Base-by-base conservation (phyloP, 75 land plant species). In the Cryptomeria japonica region DNA sequence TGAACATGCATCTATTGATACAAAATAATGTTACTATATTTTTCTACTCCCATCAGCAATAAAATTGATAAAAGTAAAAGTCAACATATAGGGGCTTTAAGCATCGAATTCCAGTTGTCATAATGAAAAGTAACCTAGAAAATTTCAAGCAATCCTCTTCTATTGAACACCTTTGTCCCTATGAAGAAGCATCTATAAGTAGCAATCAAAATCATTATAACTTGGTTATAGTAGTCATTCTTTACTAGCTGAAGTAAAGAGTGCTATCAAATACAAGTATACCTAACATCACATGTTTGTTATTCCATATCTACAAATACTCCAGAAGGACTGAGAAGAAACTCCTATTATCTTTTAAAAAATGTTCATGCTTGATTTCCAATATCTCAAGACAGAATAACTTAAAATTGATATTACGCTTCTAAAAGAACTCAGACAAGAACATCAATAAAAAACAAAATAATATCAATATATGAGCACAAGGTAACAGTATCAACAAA, bases 401-500 rank as follows among this genome's bases (percentile, higher is more conserved):
- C 31, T 10, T 46, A 14, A 73, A 28, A 82, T n/a, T 46, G 31
- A 82, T 82, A 28, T 28, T 82, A n/a, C 34, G 46, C 42, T 82
- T 82, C 51, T 32, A 28, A 28, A 46, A 28, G 31, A 44, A 28
- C 46, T n/a, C 46, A 42, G 46, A 41, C n/a, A 82, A 46, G n/a
- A 82, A 82, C 32, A 28, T 46, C 31, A 46, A 82, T 44, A 1
- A 8, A 82, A 82, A 42, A 25, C 31, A 80, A 80, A 19, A 25
- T 28, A 42, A 44, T 11, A 42, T 46, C 84, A 82, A 82, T n/a
- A 82, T 19, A 80, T 19, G 28, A 82, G 82, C 28, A 22, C 82
- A 39, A 39, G 44, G 28, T 64, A 64, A 79, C 46, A 34, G 46
- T 82, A 44, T 82, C n/a, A 82, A 82, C 90, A n/a, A 87, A 95